Evolutionary conservation across 1,139 yeast species (phyloP).

Genomic region (Yamadazyma spencermartinsiae): DNA sequence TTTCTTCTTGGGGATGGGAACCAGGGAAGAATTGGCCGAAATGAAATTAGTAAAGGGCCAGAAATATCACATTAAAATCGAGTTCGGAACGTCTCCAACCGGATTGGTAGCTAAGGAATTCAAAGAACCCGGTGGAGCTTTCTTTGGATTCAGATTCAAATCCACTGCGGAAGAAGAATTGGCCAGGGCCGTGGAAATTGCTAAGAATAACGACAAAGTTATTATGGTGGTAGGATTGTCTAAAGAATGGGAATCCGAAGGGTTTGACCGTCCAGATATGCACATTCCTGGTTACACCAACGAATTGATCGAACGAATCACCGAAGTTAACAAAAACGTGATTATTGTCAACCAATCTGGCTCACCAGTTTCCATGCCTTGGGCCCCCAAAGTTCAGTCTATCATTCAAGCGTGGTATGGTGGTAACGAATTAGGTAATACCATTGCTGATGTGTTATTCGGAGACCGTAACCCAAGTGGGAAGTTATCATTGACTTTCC

Average conservation of each 20-base stretch:
- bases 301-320: conserved; percentile 44
- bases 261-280: conserved; percentile 35
- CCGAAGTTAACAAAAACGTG: conserved; percentile 50
- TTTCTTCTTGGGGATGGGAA: conserved; percentile 50
- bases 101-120: conserved; percentile 20
- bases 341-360: conserved; percentile 62
- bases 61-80: conserved; percentile 43
- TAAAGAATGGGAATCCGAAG: conserved; percentile 42
- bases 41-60: conserved; percentile 42
- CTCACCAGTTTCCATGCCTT: conserved; percentile 62
- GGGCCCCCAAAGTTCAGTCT: conserved; percentile 49
- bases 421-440: conserved; percentile 28
- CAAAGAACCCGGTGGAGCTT: conserved; percentile 34
- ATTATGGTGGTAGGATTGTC: conserved; percentile 42
- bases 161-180: conserved; percentile 25
- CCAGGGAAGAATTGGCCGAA: conserved; percentile 46
- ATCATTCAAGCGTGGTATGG: conserved; percentile 52
- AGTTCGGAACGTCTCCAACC: conserved; percentile 55
- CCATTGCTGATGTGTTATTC: conserved; percentile 25
- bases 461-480: conserved; percentile 31
- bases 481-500: conserved; percentile 43
- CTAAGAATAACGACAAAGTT: conserved; percentile 36
- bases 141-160: conserved; percentile 26
- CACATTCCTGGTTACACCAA: conserved; percentile 51
- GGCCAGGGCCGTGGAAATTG: conserved; percentile 29